Evolutionary conservation across 148 eudicot species (phyloP).

Genomic region (Rhododendron kiyosumense): DNA sequence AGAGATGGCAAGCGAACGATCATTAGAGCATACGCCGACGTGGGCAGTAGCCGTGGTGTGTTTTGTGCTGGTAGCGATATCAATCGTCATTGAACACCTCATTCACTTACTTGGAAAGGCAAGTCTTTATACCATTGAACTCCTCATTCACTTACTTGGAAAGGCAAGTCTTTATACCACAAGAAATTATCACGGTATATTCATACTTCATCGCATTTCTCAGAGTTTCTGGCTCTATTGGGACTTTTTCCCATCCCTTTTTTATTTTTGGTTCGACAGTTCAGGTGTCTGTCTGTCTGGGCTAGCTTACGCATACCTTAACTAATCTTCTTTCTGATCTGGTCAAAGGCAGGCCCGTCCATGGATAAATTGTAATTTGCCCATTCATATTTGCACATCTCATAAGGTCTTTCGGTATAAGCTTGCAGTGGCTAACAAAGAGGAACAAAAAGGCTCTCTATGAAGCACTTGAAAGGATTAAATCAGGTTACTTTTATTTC

Average conservation of each 20-base stretch:
- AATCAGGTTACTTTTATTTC: constrained; percentile 16
- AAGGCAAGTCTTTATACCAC: constrained; percentile 13
- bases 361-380: neutral
- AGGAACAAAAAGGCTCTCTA: constrained; percentile 23
- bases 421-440: constrained; percentile 24
- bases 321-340: no score
- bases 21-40: constrained; percentile 29
- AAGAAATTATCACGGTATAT: no score
- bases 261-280: no score
- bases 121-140: constrained; percentile 7
- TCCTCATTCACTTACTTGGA: constrained; percentile 18
- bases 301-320: no score
- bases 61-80: constrained; percentile 23
- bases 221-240: no score
- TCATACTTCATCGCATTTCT: no score
- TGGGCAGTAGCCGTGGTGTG: constrained; percentile 35
- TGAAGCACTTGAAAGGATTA: constrained; percentile 31
- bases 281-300: no score
- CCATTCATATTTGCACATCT: neutral
- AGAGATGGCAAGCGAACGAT: neutral
- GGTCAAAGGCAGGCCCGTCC: no score
- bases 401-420: neutral
- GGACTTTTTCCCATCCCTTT: no score
- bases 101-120: constrained; percentile 27
- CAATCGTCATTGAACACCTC: constrained; percentile 19